Conservation (phyloP, 1,139 yeast species). For the Magnusiomyces ingens region DNA sequence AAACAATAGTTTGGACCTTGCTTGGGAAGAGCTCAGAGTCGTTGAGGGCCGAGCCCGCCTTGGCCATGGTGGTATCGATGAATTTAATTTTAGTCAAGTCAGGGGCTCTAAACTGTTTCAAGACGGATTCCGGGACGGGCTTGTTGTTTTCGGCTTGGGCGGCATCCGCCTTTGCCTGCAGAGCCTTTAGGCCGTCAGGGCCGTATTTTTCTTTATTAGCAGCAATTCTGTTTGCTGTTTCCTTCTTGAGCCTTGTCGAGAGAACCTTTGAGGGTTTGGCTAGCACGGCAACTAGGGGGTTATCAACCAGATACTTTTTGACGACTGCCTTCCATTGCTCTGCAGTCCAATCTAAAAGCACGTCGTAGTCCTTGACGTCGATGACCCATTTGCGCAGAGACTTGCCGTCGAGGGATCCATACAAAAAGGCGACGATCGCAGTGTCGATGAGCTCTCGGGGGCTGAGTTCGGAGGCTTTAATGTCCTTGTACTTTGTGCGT, state of each 20-base stretch:
- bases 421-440: constrained; percentile 73
- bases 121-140: constrained; percentile 65
- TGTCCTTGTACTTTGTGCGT: constrained; percentile 56
- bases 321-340: constrained; percentile 62
- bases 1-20: constrained; percentile 26
- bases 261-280: constrained; percentile 67
- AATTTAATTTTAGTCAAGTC: constrained; percentile 71
- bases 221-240: constrained; percentile 44
- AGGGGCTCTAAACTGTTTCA: constrained; percentile 58
- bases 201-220: constrained; percentile 52
- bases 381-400: constrained; percentile 51
- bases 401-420: constrained; percentile 59
- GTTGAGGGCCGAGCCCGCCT: constrained; percentile 38
- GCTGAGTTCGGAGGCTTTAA: constrained; percentile 60
- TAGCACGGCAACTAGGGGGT: constrained; percentile 64
- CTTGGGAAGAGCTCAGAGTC: not conserved
- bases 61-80: constrained; percentile 59
- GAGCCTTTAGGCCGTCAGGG: constrained; percentile 48
- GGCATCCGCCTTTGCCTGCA: constrained; percentile 44
- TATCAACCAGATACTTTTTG: constrained; percentile 49
- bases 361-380: constrained; percentile 55
- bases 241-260: constrained; percentile 47
- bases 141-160: constrained; percentile 66
- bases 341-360: constrained; percentile 52
- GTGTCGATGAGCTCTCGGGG: constrained; percentile 55